A percentile compares a stretch with the other conserved stretches of the same genome.
Evolutionary conservation across 805 yeast species (phyloP).

Genomic region (Sugiyamaella lignohabitans): DNA sequence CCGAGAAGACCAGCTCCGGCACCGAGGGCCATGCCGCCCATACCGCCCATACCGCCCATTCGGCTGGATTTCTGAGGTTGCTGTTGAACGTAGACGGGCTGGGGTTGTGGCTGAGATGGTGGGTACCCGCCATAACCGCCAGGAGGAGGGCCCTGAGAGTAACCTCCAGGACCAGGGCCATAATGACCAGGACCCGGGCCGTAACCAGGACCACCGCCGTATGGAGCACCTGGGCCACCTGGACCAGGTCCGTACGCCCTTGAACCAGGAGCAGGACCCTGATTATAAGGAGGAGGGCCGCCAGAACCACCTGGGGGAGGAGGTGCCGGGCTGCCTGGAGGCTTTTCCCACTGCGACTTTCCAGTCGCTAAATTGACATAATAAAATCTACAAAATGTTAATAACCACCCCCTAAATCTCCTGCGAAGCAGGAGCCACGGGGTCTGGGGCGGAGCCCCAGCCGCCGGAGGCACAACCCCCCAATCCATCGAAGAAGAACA

Average conservation of each 20-base stretch:
- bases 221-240: constrained; percentile 16
- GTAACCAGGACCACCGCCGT: constrained; percentile 2
- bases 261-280: constrained; percentile 6
- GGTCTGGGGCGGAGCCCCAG: too few relatives aligned
- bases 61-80: constrained; percentile 27
- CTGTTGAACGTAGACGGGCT: constrained; percentile 25
- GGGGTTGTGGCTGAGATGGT: constrained; percentile 19
- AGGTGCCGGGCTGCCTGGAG: constrained; percentile 33
- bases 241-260: constrained; percentile 9
- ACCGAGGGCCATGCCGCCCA: constrained; percentile 42
- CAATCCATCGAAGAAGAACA: background rate
- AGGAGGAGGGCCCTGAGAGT: background rate
- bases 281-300: constrained; percentile 9
- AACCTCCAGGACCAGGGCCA: constrained; percentile 8
- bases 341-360: constrained; percentile 88
- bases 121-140: constrained; percentile 22
- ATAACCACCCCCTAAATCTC: too few relatives aligned
- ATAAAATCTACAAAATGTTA: constrained; percentile 58
- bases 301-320: constrained; percentile 20
- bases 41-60: constrained; percentile 29
- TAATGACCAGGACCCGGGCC: constrained; percentile 16
- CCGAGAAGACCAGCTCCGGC: constrained; percentile 59
- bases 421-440: too few relatives aligned
- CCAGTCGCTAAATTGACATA: constrained; percentile 70
- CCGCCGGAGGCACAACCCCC: too few relatives aligned